Base-by-base conservation (phyloP, 192 early-diverging fungal genomes). In the Coemansia sp. region DNA sequence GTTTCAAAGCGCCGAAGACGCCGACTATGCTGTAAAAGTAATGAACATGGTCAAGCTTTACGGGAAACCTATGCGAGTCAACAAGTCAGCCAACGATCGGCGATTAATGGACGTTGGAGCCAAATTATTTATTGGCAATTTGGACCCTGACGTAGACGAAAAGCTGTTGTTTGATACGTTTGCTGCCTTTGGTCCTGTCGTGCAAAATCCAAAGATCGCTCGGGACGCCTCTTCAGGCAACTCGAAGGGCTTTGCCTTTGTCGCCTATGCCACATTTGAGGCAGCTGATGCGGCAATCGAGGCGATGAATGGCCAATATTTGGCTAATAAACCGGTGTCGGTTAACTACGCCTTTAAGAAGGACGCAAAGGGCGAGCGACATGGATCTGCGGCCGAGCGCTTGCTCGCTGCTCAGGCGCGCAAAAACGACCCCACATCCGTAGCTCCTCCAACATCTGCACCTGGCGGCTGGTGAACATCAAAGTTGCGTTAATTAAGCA, bases 301-400 rank as follows among this genome's bases (percentile, higher is more conserved):
- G 79, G 93, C 95, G 2, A 96, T 99, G 98, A 92, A 99, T 73
- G 93, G 94, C 8, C 96, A 98, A 78, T 98, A 92, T 76, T 74
- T 99, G 76, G 93, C 92, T 77, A 94, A 95, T 73, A 96, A 96
- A 70, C 89, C 91, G 30, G 92, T 99, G 63, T 89, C 84, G 32
- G 96, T 97, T 8, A 82, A 83, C 15, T 99, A 95, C 83, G 95
- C 96, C 2, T 94, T 95, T 70, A 99, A 98, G 77, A 99, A 99
- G 80, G 98, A 99, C 67, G 95, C 95, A 29, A 95, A 95, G 76
- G 98, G 98, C 29, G 96, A 98, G 72, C 71, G 95, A 18, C 98
- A 99, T 69, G 98, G 98, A 60, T 92, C 92, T 38, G 94, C 94
- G 0, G 95, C 75, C 5, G 97, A 99, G 75, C 87, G 97, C 55